Base-by-base conservation (phyloP, 108 stramenopile species). In the Stephanodiscus minutulus region DNA sequence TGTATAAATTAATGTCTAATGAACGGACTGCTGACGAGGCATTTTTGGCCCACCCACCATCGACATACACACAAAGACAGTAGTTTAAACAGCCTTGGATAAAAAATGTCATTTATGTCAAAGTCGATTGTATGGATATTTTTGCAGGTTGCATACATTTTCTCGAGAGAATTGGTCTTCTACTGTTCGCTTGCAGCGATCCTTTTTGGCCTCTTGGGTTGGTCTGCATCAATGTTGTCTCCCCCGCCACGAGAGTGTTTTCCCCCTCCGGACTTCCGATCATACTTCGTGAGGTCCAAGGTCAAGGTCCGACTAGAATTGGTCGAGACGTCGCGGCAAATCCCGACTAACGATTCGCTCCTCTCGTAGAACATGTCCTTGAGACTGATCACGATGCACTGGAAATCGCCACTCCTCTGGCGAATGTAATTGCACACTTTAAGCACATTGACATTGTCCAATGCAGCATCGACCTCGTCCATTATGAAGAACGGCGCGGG, bases 341-440 rank as follows among this genome's bases (percentile, higher is more conserved):
- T 89, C 28, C 98, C 98, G 15, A 97, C 88, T 64, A 98, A 73
- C 46, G 85, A 82, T 62, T 97, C 81, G 65, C 91, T 93, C 10
- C 89, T 88, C 68, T 93, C 90, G 82, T 94, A 98, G 76, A 98
- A 98, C 81, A 92, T 94, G 70, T 98, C 98, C 84, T 99, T 99
- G 68, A 99, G 91, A 62, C 96, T 97, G 66, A 99, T 98, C 48
- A 98, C 98, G 58, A 99, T 94, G 87, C 96, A 98, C 76, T 99
- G 99, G 75, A 98, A 95, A 73, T 87, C 92, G 39, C 82, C 65
- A 60, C 90, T 91, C 61, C 96, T 94, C 71, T 90, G 95, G 68
- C 85, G 83, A 72, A 99, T 97, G 81, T 97, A 99, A 83, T 97
- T 94, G 87, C 96, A 98, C 10, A 99, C 97, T 82, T 98, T 98